Conservation (phyloP, 2,329 filamentous ascomycete genomes). For the Coleophoma crateriformis region DNA sequence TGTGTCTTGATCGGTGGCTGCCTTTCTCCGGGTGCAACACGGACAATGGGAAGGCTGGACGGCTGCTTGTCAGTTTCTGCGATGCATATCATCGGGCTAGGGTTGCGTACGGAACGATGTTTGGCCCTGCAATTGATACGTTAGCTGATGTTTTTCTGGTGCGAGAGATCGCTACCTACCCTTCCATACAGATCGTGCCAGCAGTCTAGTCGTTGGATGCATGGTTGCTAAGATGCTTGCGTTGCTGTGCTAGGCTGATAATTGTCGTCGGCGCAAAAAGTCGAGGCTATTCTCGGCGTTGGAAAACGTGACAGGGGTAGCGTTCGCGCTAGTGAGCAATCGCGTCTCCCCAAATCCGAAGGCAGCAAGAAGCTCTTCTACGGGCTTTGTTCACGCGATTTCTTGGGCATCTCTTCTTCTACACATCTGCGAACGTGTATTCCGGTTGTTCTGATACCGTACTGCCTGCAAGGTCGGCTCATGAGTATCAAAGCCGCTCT, state of each 20-base stretch:
- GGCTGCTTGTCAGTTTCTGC: conserved; percentile 20
- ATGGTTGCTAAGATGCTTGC: conserved; percentile 33
- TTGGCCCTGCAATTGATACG: conserved; percentile 46
- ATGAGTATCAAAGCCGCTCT: no score
- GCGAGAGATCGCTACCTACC: conserved; percentile 35
- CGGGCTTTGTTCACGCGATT: background rate
- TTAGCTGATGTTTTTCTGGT: conserved; percentile 18
- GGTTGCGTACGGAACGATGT: conserved; percentile 61
- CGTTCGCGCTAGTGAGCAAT: background rate
- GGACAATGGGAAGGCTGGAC: conserved; percentile 46
- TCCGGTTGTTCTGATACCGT: no score
- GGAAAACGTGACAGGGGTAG: conserved; percentile 2
- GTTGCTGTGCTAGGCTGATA: background rate
- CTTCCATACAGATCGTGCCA: conserved; percentile 69
- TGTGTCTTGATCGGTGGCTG: conserved; percentile 63
- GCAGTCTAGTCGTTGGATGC: conserved; percentile 52
- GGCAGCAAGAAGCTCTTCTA: background rate
- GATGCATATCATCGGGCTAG: conserved; percentile 25
- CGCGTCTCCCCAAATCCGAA: conserved; percentile 6
- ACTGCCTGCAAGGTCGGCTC: no score
- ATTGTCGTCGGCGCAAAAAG: background rate
- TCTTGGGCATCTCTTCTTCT: background rate
- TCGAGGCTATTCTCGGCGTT: background rate
- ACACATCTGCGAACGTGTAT: no score
- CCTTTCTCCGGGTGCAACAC: conserved; percentile 42